These are phyloP conservation scores for Pichia sp. DNA, from an alignment of 1,139 yeast genomes.

Conservation along the genomic window DNA sequence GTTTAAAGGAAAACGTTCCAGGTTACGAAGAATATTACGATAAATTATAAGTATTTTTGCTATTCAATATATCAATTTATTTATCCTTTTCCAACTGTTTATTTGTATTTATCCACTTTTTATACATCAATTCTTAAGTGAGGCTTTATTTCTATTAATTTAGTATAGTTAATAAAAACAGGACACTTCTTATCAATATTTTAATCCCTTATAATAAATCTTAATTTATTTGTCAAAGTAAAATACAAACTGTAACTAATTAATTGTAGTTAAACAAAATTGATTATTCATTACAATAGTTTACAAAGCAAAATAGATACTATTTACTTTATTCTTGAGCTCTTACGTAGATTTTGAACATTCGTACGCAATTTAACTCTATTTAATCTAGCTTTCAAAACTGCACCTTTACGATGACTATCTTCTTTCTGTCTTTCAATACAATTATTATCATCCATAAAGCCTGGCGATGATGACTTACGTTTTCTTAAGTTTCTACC, in stretches of 20 bases:
- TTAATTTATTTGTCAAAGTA: neutral
- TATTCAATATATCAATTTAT: neutral
- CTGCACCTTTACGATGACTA: neutral
- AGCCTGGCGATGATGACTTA: neutral
- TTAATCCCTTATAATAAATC: neutral
- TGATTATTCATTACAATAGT: neutral
- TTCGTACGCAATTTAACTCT: conserved; percentile 11
- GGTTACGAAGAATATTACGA: conserved; percentile 99
- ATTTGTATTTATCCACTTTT: conserved; percentile 10
- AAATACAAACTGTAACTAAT: neutral
- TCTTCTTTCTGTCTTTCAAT: neutral
- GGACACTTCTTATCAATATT: conserved; percentile 6
- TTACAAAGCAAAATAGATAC: neutral
- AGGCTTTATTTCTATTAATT: conserved; percentile 4
- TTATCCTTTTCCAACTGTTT: conserved; percentile 1
- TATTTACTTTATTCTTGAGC: neutral
- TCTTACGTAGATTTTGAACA: conserved; percentile 9
- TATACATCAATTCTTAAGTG: conserved; percentile 6
- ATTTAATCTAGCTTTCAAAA: conserved; percentile 10
- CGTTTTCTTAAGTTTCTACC: conserved; percentile 9
- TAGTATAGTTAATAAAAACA: neutral
- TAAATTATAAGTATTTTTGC: conserved; percentile 63
- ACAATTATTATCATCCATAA: neutral
- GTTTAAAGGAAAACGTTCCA: conserved; percentile 96
- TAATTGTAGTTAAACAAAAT: neutral